Evolutionary conservation across 192 early-diverging fungal species (phyloP).

Genomic region (Linnemannia zychae): DNA sequence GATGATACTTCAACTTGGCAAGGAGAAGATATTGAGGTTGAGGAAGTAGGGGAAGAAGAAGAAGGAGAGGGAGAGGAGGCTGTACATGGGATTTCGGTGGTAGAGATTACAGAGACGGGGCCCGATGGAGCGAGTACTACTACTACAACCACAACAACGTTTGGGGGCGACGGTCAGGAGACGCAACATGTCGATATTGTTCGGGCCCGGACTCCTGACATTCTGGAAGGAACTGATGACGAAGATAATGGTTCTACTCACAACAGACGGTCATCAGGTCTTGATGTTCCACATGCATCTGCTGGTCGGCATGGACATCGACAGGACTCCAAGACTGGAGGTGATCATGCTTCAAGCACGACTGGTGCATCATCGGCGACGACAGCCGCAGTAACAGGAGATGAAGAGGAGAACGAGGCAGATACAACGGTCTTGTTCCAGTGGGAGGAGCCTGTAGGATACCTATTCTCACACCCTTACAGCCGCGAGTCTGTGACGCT

Average conservation of each 20-base stretch:
- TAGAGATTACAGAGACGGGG: slow-evolving; percentile 41
- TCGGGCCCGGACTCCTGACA: slow-evolving; percentile 43
- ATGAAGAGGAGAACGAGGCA: slow-evolving; percentile 14
- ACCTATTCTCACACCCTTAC: slow-evolving; percentile 47
- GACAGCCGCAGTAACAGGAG: neutral
- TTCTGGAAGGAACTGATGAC: slow-evolving; percentile 22
- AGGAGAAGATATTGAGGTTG: neutral
- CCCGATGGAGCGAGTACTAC: slow-evolving; percentile 17
- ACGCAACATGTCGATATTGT: slow-evolving; percentile 9
- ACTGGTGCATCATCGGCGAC: neutral
- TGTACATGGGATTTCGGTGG: slow-evolving; percentile 20
- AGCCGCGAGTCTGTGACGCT: slow-evolving; percentile 31
- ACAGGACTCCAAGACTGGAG: neutral
- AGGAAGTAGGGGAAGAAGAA: neutral
- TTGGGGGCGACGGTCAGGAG: neutral
- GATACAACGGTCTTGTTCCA: slow-evolving; percentile 45
- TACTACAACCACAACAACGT: neutral
- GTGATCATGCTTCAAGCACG: neutral
- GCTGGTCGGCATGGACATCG: neutral
- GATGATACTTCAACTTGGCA: slow-evolving; percentile 44
- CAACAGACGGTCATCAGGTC: neutral
- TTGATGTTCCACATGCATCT: neutral
- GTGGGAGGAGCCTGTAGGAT: slow-evolving; percentile 51
- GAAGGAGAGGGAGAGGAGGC: neutral
- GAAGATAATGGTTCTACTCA: neutral